Conservation (phyloP, 306 rosid species). For the Trifolium repens region DNA sequence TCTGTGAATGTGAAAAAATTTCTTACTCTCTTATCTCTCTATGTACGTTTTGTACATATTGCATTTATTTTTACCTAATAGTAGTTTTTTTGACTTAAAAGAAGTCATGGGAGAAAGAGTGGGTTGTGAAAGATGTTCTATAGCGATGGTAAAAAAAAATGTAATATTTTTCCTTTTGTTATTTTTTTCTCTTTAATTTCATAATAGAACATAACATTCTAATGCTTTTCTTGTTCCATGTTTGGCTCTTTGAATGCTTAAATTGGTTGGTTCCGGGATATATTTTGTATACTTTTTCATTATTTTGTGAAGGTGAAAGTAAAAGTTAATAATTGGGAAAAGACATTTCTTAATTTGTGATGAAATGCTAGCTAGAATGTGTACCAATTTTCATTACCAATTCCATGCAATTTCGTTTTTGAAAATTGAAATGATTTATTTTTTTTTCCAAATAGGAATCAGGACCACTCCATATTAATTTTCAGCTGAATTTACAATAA, state of each 20-base stretch:
- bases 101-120: constrained; percentile 25
- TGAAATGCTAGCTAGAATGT: constrained; percentile 35
- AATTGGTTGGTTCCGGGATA: background rate
- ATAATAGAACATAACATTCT: constrained; percentile 32
- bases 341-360: constrained; percentile 25
- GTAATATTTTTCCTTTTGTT: background rate
- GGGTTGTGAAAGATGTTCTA: constrained; percentile 31
- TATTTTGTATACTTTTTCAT: background rate
- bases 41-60: constrained; percentile 50
- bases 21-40: constrained; percentile 13
- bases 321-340: background rate
- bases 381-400: constrained; percentile 37
- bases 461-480: constrained; percentile 60
- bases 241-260: constrained; percentile 25
- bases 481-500: constrained; percentile 33
- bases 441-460: constrained; percentile 56
- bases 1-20: fast-evolving
- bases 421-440: constrained; percentile 74
- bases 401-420: constrained; percentile 66
- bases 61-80: constrained; percentile 45
- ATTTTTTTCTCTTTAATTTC: background rate
- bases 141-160: constrained; percentile 11
- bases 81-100: constrained; percentile 35
- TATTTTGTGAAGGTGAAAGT: constrained; percentile 16
- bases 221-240: constrained; percentile 18